Base-by-base conservation (phyloP, 768 basidiomycete genomes). In the Leucosporidium creatinivorum region DNA sequence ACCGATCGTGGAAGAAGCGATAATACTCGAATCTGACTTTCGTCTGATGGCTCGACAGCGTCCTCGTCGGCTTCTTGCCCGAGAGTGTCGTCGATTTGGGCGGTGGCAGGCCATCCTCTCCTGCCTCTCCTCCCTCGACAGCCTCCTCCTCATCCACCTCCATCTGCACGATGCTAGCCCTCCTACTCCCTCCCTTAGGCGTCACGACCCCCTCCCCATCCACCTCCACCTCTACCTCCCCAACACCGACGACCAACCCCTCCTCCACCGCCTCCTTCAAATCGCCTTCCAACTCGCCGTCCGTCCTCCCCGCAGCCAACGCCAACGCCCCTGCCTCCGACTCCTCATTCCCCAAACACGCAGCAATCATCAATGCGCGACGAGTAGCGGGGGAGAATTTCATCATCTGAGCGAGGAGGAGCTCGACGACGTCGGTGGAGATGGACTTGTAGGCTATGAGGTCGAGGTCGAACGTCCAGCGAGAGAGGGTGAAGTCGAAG, bases 1-100 rank as follows among this genome's bases (percentile, higher is more conserved):
- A 65, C 3, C 70, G 70, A 48, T 72, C 70, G 58, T 72, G 70
- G 55, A 68, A 72, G 67, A 72, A 72, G 19, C 64, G 54, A 51
- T 67, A 67, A 3, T 9, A 21, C 10, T n/a, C 58, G 62, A 18
- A 10, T 17, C 39, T 7, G 3, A 44, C 15, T 17, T 44, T 44
- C 2, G 39, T 6, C 3, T 10, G 8, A 10, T 17, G 10, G 15
- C 39, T 44, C 39, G 39, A 44, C 39, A 44, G 39, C 8, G 39
- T 44, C 39, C 39, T 44, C 39, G 2, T 12, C 8, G 39, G 39
- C 39, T 44, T 44, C 39, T 44, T 44, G 33, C 4, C 33, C 5
- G 33, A 5, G 5, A 10, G 10, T 33, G 33, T 33, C 5, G 33
- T 33, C 33, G 33, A n/a, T n/a, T n/a, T n/a, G n/a, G n/a, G n/a